Evolutionary conservation across 2,329 filamentous ascomycete species (phyloP).

Genomic region (Colletotrichum simmondsii): DNA sequence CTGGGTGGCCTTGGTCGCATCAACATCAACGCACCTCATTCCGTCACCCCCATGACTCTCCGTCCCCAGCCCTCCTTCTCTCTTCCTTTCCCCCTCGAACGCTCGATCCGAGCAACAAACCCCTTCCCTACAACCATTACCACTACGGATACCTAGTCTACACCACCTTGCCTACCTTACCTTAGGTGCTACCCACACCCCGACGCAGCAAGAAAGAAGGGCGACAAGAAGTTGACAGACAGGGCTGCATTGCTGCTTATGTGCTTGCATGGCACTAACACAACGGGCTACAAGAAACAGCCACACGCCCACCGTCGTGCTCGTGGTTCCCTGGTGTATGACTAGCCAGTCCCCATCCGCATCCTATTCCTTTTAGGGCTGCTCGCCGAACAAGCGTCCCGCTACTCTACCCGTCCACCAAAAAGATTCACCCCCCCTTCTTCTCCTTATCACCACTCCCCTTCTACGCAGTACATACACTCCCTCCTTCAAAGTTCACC

Average conservation of each 20-base stretch:
- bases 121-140: background rate
- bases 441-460: background rate
- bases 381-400: constrained; percentile 21
- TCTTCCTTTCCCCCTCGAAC: constrained; percentile 8
- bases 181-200: background rate
- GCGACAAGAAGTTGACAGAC: constrained; percentile 14
- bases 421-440: background rate
- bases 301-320: constrained; percentile 21
- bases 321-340: constrained; percentile 1
- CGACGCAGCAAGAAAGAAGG: background rate
- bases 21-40: background rate
- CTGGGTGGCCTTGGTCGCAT: constrained; percentile 7
- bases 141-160: background rate
- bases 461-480: background rate
- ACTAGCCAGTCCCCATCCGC: constrained; percentile 26
- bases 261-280: constrained; percentile 24
- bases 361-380: constrained; percentile 31
- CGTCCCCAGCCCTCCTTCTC: background rate
- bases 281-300: constrained; percentile 16
- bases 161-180: background rate
- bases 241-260: constrained; percentile 27
- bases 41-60: background rate
- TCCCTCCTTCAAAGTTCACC: background rate
- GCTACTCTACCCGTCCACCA: background rate
- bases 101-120: constrained; percentile 14